Evolutionary conservation across 78 protist genomes (phyloP).

Genomic region (slime mould (Dictyostelium discoideum)): DNA sequence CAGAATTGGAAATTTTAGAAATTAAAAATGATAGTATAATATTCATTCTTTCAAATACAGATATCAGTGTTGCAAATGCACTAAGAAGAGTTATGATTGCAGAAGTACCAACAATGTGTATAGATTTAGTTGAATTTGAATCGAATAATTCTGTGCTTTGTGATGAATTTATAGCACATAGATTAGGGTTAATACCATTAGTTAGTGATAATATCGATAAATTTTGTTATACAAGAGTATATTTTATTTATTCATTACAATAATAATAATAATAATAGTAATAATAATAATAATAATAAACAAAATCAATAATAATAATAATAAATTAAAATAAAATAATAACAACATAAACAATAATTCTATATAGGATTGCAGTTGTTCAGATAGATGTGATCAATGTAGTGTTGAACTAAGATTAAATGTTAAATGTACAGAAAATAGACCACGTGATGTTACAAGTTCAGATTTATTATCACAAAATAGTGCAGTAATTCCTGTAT

Average conservation of each 20-base stretch:
- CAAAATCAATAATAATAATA: background rate
- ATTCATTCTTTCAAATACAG: conserved; percentile 83
- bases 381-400: conserved; percentile 79
- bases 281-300: background rate
- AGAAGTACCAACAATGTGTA: conserved; percentile 94
- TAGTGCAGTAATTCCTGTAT: conserved; percentile 37
- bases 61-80: conserved; percentile 84
- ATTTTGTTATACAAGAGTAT: conserved; percentile 74
- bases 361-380: conserved; percentile 57
- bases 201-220: background rate
- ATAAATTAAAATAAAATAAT: background rate
- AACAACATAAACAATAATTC: background rate
- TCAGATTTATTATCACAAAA: conserved; percentile 48
- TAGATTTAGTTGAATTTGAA: conserved; percentile 89
- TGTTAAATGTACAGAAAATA: conserved; percentile 51
- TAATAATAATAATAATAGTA: no score
- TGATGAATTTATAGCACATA: conserved; percentile 95
- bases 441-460: conserved; percentile 48
- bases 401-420: conserved; percentile 70
- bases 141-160: conserved; percentile 87
- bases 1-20: conserved; percentile 76
- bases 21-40: conserved; percentile 79
- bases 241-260: no score
- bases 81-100: conserved; percentile 92
- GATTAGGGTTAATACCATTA: conserved; percentile 95